Percentiles rank a stretch among this genome's conserved stretches.
Conservation (phyloP, 257 asterid species). For the Cinchona pubescens region DNA sequence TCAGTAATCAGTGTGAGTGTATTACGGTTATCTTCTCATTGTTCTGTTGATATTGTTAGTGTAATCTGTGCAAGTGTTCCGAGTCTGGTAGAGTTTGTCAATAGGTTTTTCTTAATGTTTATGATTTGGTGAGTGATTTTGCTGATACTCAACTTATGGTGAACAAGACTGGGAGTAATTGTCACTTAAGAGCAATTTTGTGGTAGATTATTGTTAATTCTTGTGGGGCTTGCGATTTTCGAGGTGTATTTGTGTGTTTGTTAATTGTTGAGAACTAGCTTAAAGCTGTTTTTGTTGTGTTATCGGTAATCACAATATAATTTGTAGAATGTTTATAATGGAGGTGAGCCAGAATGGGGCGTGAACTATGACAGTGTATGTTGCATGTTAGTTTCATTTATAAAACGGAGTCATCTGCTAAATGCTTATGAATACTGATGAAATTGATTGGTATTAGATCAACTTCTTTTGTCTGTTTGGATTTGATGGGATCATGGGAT, state of each 20-base stretch:
- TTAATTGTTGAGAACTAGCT: not conserved
- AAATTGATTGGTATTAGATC: not conserved
- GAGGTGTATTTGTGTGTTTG: not conserved
- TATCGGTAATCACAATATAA: not conserved
- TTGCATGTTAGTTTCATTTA: not conserved
- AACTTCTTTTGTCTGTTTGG: not conserved
- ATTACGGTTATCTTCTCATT: too few species aligned
- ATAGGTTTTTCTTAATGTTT: too few species aligned
- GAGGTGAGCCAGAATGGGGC: not conserved
- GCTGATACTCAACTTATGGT: not conserved
- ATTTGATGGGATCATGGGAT: not conserved
- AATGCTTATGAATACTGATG: not conserved
- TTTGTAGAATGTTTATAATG: not conserved
- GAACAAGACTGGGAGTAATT: not conserved
- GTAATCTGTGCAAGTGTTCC: too few species aligned
- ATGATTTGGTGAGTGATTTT: not conserved
- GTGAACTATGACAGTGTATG: not conserved
- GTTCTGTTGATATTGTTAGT: too few species aligned
- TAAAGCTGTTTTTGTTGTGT: not conserved
- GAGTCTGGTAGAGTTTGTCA: too few species aligned
- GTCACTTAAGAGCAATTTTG: not conserved
- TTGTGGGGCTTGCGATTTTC: not conserved
- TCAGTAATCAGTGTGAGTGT: constrained; percentile 39
- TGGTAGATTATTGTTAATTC: not conserved
- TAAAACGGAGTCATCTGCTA: not conserved